These are phyloP conservation scores for Emydomyces testavorans DNA, from an alignment of 2,329 filamentous ascomycete species.

Conservation along the genomic window DNA sequence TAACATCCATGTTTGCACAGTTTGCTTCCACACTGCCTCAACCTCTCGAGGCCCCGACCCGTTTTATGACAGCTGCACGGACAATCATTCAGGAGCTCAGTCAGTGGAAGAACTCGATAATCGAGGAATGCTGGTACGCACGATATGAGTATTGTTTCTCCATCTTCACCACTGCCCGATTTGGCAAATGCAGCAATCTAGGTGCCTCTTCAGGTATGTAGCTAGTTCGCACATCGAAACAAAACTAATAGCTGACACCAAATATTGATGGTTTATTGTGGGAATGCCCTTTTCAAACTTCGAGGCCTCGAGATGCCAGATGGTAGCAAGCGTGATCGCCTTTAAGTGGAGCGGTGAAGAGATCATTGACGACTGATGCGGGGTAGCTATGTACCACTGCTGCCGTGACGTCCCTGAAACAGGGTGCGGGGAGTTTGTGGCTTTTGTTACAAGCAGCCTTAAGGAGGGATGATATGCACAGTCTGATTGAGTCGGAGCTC, in stretches of 20 bases:
- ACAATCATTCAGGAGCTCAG: too few species aligned
- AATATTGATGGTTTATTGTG: not conserved
- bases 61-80: too few species aligned
- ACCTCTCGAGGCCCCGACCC: too few species aligned
- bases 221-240: too few species aligned
- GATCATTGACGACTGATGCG: not conserved
- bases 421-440: not conserved
- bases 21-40: too few species aligned
- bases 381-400: not conserved
- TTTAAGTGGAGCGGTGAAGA: slow-evolving; percentile 1
- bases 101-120: too few species aligned
- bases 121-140: too few species aligned
- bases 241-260: not conserved
- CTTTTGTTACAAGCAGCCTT: not conserved
- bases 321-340: not conserved
- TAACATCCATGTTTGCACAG: not conserved
- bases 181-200: not conserved
- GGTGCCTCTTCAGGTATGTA: too few species aligned
- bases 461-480: not conserved
- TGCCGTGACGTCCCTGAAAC: slow-evolving; percentile 1
- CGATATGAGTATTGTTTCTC: too few species aligned
- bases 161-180: not conserved
- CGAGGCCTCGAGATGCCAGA: slow-evolving; percentile 1
- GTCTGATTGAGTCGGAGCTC: slow-evolving; percentile 6
- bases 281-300: not conserved